Evolutionary conservation across 139 green algal genomes (phyloP).

Genomic region (Chlamydomonas schloesseri): DNA sequence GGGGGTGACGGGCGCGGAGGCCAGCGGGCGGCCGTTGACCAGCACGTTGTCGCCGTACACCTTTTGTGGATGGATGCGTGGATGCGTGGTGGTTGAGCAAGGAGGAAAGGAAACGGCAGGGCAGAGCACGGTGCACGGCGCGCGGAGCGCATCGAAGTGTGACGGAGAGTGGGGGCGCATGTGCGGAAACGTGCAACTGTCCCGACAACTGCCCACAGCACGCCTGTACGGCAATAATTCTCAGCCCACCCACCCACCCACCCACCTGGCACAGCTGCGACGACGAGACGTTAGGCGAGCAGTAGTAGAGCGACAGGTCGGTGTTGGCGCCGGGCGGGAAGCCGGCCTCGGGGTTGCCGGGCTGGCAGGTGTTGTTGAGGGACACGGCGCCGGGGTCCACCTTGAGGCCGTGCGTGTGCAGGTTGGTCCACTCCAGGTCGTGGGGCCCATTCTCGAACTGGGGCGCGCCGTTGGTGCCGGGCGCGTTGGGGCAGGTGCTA

Average conservation of each 20-base stretch:
- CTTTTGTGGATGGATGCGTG: too few species aligned
- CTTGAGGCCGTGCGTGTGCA: constrained; percentile 39
- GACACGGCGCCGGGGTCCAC: constrained; percentile 9
- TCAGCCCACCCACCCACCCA: too few species aligned
- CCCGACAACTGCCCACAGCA: too few species aligned
- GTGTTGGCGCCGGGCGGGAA: background rate
- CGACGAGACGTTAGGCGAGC: background rate
- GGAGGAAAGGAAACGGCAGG: too few species aligned
- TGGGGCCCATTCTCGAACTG: background rate
- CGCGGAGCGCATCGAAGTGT: too few species aligned
- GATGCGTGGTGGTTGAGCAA: too few species aligned
- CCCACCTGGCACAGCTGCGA: constrained; percentile 8
- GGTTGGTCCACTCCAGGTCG: constrained; percentile 34
- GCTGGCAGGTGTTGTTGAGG: background rate
- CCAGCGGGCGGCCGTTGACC: background rate
- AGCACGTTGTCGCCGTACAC: constrained; percentile 13
- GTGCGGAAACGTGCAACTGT: too few species aligned
- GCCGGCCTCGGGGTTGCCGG: background rate
- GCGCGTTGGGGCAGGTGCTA: background rate
- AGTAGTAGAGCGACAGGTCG: constrained; percentile 1
- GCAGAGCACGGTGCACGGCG: too few species aligned
- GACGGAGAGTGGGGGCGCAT: too few species aligned
- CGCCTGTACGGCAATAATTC: too few species aligned
- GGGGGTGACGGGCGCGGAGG: background rate
- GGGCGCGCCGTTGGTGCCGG: background rate